A percentile compares a stretch with the other conserved stretches of the same genome.
phyloP scores from a whole-genome alignment of 768 basidiomycete genomes.

The Mycena vulgaris region DNA sequence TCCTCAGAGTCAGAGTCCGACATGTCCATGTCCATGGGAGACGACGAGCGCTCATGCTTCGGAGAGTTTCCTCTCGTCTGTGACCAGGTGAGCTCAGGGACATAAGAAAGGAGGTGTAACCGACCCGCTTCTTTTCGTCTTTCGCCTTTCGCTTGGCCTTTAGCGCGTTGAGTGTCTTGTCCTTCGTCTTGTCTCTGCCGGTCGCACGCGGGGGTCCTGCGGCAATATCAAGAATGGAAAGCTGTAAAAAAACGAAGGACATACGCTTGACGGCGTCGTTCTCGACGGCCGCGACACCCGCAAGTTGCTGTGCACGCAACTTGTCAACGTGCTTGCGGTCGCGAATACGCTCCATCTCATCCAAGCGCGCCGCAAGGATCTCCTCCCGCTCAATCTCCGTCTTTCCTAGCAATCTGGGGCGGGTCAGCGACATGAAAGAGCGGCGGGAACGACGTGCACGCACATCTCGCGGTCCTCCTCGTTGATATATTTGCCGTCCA shows the following conservation, averaged over 20 bases:
- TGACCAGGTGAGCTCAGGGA: conserved; percentile 36
- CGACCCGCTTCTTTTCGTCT: conserved; percentile 88
- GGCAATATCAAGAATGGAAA: conserved; percentile 10
- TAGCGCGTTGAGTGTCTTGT: conserved; percentile 82
- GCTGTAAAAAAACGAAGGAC: conserved; percentile 58
- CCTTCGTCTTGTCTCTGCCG: conserved; percentile 90
- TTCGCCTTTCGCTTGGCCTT: conserved; percentile 91
- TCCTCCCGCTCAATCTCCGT: conserved; percentile 93
- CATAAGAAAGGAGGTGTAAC: conserved; percentile 40
- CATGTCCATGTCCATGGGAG: conserved; percentile 89
- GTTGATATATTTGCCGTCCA: conserved; percentile 93
- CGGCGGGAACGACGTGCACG: conserved; percentile 50
- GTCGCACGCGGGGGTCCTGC: conserved; percentile 28
- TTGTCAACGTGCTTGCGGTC: conserved; percentile 81
- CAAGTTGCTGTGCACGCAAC: conserved; percentile 79
- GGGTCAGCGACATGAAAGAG: conserved; percentile 38
- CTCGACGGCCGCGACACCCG: conserved; percentile 58
- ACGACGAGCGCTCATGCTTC: conserved; percentile 81
- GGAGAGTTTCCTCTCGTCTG: conserved; percentile 70
- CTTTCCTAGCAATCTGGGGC: conserved; percentile 78
- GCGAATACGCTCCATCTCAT: conserved; percentile 82
- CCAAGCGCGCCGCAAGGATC: conserved; percentile 84
- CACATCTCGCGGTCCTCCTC: conserved; percentile 88
- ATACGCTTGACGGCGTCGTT: conserved; percentile 78
- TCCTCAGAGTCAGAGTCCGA: conserved; percentile 86